A percentile compares a stretch with the other conserved stretches of the same genome.
These are phyloP conservation scores for Fulvia fulva DNA, from an alignment of 2,329 filamentous ascomycete species.

Conservation along the genomic window DNA sequence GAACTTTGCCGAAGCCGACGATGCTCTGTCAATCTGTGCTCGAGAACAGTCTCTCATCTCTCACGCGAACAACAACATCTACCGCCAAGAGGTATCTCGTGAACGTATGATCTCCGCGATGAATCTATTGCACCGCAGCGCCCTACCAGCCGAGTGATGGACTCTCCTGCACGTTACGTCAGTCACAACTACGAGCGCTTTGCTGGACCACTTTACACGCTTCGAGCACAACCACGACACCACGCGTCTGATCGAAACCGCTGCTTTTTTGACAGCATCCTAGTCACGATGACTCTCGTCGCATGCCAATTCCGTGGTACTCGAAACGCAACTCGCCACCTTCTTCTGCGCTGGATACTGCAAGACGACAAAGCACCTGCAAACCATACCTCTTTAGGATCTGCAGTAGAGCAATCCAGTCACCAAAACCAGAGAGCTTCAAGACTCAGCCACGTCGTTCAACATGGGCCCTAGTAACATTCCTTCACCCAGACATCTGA, in stretches of 20 bases:
- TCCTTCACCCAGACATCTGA: conserved; percentile 8
- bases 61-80: no score
- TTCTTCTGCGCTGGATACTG: neutral
- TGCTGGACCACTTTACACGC: neutral
- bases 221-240: neutral
- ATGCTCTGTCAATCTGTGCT: no score
- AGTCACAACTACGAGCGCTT: neutral
- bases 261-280: neutral
- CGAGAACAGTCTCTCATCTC: no score
- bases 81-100: no score
- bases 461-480: neutral
- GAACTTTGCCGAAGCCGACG: no score
- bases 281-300: neutral
- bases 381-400: neutral
- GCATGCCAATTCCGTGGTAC: neutral
- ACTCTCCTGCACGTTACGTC: neutral
- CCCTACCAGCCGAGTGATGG: neutral
- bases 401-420: neutral
- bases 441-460: neutral
- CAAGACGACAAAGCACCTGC: neutral
- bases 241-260: neutral
- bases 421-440: neutral
- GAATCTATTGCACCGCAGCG: neutral
- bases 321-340: neutral
- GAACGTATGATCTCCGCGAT: neutral